Conservation (phyloP, 768 basidiomycete species). For the Lactarius evosmus region DNA sequence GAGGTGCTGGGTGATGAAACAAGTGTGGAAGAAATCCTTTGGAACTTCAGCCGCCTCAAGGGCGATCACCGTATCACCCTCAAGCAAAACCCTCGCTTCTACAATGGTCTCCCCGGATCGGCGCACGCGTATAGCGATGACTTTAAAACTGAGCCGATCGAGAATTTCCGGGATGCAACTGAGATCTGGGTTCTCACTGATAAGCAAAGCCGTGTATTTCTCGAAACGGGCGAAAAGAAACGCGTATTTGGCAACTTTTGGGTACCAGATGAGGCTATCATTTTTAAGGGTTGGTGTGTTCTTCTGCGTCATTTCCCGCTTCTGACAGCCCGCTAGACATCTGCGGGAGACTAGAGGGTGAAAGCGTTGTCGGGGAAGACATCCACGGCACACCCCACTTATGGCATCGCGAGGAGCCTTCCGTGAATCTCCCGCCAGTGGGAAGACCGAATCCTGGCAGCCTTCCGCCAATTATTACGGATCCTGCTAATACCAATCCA, state of each 20-base stretch:
- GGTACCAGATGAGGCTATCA: conserved; percentile 1
- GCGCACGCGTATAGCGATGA: not conserved
- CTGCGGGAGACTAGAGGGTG: conserved; percentile 17
- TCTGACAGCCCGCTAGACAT: conserved; percentile 3
- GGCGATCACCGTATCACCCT: conserved; percentile 9
- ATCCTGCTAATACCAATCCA: no score
- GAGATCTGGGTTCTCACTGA: conserved; percentile 15
- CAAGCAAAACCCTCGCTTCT: conserved; percentile 18
- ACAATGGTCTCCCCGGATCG: not conserved
- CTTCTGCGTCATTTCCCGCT: not conserved
- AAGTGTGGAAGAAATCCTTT: conserved; percentile 12
- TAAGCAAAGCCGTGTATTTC: conserved; percentile 10
- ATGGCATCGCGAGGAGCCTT: not conserved
- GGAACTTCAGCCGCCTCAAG: conserved; percentile 19
- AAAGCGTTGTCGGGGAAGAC: conserved; percentile 3
- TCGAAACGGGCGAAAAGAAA: not conserved
- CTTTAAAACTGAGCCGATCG: not conserved
- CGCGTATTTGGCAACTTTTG: conserved; percentile 20
- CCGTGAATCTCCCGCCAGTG: no score
- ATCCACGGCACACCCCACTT: not conserved
- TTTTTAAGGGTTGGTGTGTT: conserved; percentile 18
- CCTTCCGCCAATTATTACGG: not conserved
- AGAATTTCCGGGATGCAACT: not conserved
- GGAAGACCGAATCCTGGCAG: not conserved
- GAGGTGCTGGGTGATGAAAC: conserved; percentile 11